Evolutionary conservation across 1,284 basidiomycete genomes (phyloP).

Genomic region (Ustilago tritici): DNA sequence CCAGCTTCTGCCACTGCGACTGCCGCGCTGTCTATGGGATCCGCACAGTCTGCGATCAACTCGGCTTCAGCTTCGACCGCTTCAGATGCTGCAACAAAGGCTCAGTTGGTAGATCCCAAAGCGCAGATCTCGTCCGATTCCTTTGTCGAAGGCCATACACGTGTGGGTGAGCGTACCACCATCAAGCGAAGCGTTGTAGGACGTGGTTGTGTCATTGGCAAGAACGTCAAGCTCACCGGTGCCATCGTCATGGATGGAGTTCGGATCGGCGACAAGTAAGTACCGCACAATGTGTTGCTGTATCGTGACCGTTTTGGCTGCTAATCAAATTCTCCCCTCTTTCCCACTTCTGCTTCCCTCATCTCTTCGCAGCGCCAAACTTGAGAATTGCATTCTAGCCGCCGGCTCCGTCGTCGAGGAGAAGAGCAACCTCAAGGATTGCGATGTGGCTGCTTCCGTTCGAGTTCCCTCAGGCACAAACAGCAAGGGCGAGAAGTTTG

Average conservation of each 20-base stretch:
- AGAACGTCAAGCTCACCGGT: constrained; percentile 84
- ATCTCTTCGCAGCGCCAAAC: constrained; percentile 77
- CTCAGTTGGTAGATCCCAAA: constrained; percentile 75
- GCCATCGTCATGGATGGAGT: constrained; percentile 92
- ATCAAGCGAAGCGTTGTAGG: constrained; percentile 92
- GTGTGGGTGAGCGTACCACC: constrained; percentile 83
- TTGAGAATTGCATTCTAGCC: constrained; percentile 89
- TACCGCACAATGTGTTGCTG: background rate
- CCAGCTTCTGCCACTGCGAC: constrained; percentile 18
- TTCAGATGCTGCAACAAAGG: constrained; percentile 12
- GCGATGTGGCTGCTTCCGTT: constrained; percentile 88
- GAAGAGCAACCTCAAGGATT: constrained; percentile 82
- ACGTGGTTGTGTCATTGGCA: constrained; percentile 87
- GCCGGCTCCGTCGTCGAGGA: constrained; percentile 83
- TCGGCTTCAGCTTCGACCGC: constrained; percentile 10
- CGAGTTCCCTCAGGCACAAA: constrained; percentile 74
- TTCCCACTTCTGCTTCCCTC: background rate
- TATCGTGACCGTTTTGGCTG: background rate
- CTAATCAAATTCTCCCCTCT: constrained; percentile 10
- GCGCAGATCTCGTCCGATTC: constrained; percentile 88
- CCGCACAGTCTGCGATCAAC: constrained; percentile 10
- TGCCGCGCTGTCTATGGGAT: constrained; percentile 7
- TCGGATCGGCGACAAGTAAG: constrained; percentile 84
- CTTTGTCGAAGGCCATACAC: constrained; percentile 82
- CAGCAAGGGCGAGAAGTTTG: constrained; percentile 63